Percentiles rank a stretch among this genome's conserved stretches.
These are phyloP conservation scores for Fusarium sp. DNA, from an alignment of 2,329 filamentous ascomycete genomes.

Conservation along the genomic window DNA sequence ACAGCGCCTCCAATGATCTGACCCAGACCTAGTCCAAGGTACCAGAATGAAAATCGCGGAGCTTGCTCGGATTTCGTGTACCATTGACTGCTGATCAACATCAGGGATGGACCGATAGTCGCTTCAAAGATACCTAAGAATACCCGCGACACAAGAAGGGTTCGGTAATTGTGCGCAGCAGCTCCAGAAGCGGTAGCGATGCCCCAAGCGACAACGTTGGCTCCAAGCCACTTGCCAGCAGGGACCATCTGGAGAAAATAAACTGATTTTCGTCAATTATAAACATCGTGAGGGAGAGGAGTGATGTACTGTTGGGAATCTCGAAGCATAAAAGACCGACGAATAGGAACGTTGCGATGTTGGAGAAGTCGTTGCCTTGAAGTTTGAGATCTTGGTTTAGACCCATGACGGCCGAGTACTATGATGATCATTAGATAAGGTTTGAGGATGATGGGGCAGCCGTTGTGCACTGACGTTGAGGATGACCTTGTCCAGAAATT, in stretches of 20 bases:
- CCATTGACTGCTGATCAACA: constrained; percentile 71
- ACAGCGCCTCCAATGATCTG: constrained; percentile 75
- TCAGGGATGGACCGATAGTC: constrained; percentile 69
- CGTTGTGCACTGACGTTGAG: constrained; percentile 63
- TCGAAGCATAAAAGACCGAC: constrained; percentile 71
- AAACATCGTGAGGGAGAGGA: too few species aligned
- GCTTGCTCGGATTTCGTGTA: constrained; percentile 72
- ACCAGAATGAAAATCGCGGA: constrained; percentile 71
- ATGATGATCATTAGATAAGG: constrained; percentile 1
- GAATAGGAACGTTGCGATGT: constrained; percentile 72
- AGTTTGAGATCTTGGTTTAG: constrained; percentile 65
- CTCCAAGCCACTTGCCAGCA: constrained; percentile 70
- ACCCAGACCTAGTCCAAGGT: constrained; percentile 68
- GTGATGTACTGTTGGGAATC: constrained; percentile 65
- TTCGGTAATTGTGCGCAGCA: constrained; percentile 65
- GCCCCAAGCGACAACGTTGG: constrained; percentile 71
- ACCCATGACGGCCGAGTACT: constrained; percentile 77
- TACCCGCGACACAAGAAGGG: constrained; percentile 66
- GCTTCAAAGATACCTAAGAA: constrained; percentile 72
- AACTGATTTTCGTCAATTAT: constrained; percentile 49
- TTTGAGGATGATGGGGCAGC: not conserved
- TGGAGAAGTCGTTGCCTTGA: constrained; percentile 70
- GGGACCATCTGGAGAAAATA: constrained; percentile 71
- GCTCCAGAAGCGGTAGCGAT: constrained; percentile 66
- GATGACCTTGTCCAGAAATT: constrained; percentile 73